Conservation (phyloP, 345 rosid species). For the Litchi chinensis region DNA sequence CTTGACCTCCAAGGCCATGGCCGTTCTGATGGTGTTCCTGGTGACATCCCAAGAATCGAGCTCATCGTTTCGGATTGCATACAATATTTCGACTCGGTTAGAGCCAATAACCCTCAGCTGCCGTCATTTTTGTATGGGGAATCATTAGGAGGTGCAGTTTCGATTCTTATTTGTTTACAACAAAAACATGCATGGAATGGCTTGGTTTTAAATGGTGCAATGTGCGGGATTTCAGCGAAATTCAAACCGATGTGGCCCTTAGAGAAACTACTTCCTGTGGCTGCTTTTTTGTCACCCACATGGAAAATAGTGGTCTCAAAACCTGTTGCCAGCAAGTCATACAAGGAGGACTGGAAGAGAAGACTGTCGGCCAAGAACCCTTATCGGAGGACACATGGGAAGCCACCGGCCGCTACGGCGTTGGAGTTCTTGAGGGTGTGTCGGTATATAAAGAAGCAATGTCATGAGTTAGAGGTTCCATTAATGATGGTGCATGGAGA, state of each 20-base stretch:
- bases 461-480: constrained; percentile 28
- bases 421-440: constrained; percentile 34
- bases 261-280: constrained; percentile 34
- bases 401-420: constrained; percentile 31
- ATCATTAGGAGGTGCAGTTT: constrained; percentile 41
- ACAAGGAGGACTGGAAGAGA: constrained; percentile 38
- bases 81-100: constrained; percentile 20
- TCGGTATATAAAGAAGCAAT: constrained; percentile 24
- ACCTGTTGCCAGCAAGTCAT: constrained; percentile 25
- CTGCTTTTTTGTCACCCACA: constrained; percentile 22
- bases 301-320: constrained; percentile 32
- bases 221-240: constrained; percentile 38
- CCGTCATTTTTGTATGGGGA: constrained; percentile 40
- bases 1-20: constrained; percentile 42
- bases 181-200: constrained; percentile 33
- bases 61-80: constrained; percentile 26
- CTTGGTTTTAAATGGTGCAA: constrained; percentile 33
- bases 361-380: constrained; percentile 25
- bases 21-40: constrained; percentile 27
- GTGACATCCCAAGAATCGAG: constrained; percentile 32
- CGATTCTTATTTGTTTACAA: constrained; percentile 21
- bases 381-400: constrained; percentile 18
- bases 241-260: constrained; percentile 34
- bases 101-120: constrained; percentile 21
- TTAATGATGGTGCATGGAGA: constrained; percentile 30